Evolutionary conservation across 2,329 filamentous ascomycete genomes (phyloP), one percentile per base, ranked within the genome.

Genomic region (Purpureocillium lavendulum): DNA sequence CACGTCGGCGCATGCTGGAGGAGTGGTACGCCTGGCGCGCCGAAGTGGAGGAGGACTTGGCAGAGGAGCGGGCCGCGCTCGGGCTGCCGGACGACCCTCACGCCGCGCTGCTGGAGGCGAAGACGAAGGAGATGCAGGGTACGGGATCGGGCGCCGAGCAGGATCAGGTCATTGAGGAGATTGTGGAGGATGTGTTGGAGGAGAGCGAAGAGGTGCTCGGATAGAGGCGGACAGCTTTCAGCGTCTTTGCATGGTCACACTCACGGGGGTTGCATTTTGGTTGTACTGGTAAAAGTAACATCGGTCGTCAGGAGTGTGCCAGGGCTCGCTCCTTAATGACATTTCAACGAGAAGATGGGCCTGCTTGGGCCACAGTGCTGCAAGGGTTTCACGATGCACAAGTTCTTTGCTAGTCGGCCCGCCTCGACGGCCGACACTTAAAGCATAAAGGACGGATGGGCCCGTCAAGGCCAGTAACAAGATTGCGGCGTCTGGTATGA

Each of bases 1-100:
- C 80, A 51, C 80, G 92, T 51, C 81, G 90, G 58, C 73, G 79
- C 54, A 70, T 87, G 57, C 80, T 98, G 53, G 78, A 84, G 50
- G 90, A 97, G 66, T 98, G 92, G 92, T 63, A 82, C 53, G 78
- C 78, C 41, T 98, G 89, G 87, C 76, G 88, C 58, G 77, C 79
- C 54, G 70, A 74, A 44, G 76, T 87, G 49, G 80, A 84, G 64
- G 74, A 75, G 49, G 80, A 94, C 54, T 61, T 90, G 36, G 62
- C 66, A 44, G 82, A 86, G 52, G 87, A 94, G 64, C 75, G 84
- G 43, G 72, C 75, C 38, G 77, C 69, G 7, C 64, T 79, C 34
- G 84, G 84, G 38, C 61, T 92, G 48, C 75, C 83, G 33, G 70
- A 71, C 43, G 72, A 87, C 50, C 76, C 75, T 28, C 71, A 80